phyloP scores from a whole-genome alignment of 495 filamentous ascomycete species.

The Usnea hakonensis region DNA sequence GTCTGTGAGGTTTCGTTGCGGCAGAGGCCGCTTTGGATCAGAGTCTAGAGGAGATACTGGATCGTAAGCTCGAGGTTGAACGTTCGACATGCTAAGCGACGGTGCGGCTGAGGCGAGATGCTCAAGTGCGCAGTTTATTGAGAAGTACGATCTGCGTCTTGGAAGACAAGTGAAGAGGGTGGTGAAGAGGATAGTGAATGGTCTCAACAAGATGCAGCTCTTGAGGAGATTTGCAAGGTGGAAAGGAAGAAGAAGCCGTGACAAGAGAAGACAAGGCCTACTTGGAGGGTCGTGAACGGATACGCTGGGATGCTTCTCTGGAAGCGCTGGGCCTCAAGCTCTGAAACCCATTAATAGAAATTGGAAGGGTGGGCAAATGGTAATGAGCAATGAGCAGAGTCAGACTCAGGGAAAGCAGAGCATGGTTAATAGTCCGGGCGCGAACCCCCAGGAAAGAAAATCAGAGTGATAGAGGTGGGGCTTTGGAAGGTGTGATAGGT shows the following conservation, averaged over 20 bases:
- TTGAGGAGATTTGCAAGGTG: neutral
- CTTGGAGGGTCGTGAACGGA: slow-evolving; percentile 1
- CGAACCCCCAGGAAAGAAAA: slow-evolving; percentile 2
- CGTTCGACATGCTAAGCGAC: slow-evolving; percentile 24
- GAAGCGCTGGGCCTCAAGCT: slow-evolving; percentile 8
- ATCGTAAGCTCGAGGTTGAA: neutral
- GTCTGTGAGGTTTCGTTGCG: slow-evolving; percentile 7
- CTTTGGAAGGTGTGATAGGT: neutral
- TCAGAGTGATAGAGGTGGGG: neutral
- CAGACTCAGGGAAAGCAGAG: neutral
- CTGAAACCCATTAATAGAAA: slow-evolving; percentile 2
- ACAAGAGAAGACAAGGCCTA: slow-evolving; percentile 8
- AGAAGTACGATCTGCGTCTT: neutral
- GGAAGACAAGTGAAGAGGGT: neutral
- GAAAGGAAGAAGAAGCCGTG: slow-evolving; percentile 3
- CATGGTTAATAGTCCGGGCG: slow-evolving; percentile 6
- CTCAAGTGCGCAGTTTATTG: neutral
- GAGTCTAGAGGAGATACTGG: slow-evolving; percentile 17
- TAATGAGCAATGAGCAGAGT: neutral
- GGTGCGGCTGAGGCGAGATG: slow-evolving; percentile 19
- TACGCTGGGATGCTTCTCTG: slow-evolving; percentile 5
- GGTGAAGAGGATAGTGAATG: neutral
- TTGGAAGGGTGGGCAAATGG: neutral
- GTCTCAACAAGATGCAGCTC: slow-evolving; percentile 4
- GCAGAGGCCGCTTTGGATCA: slow-evolving; percentile 1